A percentile compares a stretch with the other conserved stretches of the same genome.
phyloP scores from a whole-genome alignment of 768 basidiomycete genomes.

The Psilocybe azurescens region DNA sequence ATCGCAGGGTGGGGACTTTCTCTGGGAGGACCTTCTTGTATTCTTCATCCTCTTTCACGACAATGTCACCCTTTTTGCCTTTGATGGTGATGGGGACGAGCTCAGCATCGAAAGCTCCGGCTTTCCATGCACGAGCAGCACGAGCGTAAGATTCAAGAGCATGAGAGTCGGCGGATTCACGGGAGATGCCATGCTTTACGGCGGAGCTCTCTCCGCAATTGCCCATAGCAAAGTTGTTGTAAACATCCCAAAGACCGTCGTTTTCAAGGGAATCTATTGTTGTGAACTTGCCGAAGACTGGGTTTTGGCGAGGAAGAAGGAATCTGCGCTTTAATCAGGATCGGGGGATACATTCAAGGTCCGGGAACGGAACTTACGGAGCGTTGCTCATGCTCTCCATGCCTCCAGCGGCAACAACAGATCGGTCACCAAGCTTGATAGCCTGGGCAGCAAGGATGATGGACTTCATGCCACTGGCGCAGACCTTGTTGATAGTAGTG shows the following conservation, averaged over 20 bases:
- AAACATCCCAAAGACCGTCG: constrained; percentile 97
- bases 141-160: constrained; percentile 96
- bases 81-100: constrained; percentile 90
- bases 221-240: constrained; percentile 98
- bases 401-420: constrained; percentile 91
- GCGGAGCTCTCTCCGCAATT: constrained; percentile 93
- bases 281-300: constrained; percentile 88
- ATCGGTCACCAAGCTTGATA: constrained; percentile 86
- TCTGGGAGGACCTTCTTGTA: constrained; percentile 97
- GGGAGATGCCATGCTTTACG: constrained; percentile 79
- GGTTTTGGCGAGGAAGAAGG: constrained; percentile 81
- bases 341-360: neutral
- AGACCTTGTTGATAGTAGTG: constrained; percentile 99
- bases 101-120: constrained; percentile 85
- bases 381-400: constrained; percentile 99
- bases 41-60: constrained; percentile 95
- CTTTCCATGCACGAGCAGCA: constrained; percentile 89
- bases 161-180: constrained; percentile 89
- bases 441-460: constrained; percentile 93
- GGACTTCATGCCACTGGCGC: constrained; percentile 96
- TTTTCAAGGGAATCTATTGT: constrained; percentile 86
- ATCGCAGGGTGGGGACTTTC: constrained; percentile 87
- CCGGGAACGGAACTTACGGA: constrained; percentile 68
- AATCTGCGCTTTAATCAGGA: constrained; percentile 52
- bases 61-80: constrained; percentile 91